Conservation (phyloP, 129 eudicot species). For the Flaveria ramosissima region DNA sequence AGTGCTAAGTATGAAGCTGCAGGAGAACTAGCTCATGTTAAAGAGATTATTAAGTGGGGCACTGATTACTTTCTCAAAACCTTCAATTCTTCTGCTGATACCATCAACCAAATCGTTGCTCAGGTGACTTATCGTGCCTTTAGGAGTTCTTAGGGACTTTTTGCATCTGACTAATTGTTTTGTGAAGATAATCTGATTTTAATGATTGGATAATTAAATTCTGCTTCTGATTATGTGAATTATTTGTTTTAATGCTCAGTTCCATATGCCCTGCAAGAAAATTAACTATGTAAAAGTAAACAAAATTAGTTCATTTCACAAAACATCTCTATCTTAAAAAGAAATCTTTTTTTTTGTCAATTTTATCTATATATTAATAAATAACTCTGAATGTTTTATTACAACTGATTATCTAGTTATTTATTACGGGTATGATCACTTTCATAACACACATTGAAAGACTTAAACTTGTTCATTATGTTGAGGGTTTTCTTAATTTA, state of each 20-base stretch:
- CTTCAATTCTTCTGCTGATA: constrained; percentile 76
- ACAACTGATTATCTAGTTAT: neutral
- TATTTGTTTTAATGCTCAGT: neutral
- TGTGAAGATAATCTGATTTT: neutral
- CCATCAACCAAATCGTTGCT: constrained; percentile 61
- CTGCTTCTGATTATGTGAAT: neutral
- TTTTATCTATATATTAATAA: too few species aligned
- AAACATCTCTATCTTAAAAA: too few species aligned
- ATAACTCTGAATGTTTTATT: neutral
- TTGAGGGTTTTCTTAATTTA: neutral
- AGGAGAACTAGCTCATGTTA: constrained; percentile 83
- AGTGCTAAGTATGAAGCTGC: constrained; percentile 92
- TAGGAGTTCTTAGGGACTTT: neutral
- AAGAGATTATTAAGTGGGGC: constrained; percentile 91
- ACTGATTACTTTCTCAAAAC: constrained; percentile 91
- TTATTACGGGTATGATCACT: neutral
- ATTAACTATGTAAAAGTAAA: neutral
- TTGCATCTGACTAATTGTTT: neutral
- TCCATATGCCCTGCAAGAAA: neutral
- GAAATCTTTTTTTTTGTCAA: too few species aligned
- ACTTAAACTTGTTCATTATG: neutral
- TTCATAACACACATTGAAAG: neutral
- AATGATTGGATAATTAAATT: too few species aligned
- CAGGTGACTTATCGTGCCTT: constrained; percentile 54
- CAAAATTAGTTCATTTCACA: neutral